A percentile compares a stretch with the other conserved stretches of the same genome.
Evolutionary conservation across 345 rosid species (phyloP).

Genomic region (Eucalyptus urophylla): DNA sequence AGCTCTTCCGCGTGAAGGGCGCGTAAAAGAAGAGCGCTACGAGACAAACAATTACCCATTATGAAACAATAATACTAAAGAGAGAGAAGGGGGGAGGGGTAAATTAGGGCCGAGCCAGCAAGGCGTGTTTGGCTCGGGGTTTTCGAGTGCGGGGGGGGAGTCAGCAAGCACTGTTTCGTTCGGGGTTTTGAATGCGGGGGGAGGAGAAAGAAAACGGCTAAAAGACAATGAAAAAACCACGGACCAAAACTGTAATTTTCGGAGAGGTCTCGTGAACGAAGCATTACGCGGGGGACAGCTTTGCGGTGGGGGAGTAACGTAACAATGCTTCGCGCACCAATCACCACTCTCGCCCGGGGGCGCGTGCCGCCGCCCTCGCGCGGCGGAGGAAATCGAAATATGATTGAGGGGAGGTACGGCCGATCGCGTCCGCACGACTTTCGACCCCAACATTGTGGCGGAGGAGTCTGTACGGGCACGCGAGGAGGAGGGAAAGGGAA

Average conservation of each 20-base stretch:
- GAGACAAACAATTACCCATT: no score
- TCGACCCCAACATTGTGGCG: background rate
- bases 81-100: no score
- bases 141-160: no score
- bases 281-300: background rate
- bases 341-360: background rate
- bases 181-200: background rate
- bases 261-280: conserved; percentile 1
- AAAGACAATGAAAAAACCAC: background rate
- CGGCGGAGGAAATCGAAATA: background rate
- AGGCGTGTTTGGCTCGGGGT: background rate
- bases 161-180: no score
- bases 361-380: background rate
- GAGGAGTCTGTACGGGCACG: background rate
- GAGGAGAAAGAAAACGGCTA: background rate
- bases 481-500: background rate
- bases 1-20: no score
- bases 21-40: no score
- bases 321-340: background rate
- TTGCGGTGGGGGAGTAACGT: background rate
- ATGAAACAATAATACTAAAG: no score
- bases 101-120: background rate
- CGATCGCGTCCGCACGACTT: background rate
- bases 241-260: background rate
- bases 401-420: background rate